Evolutionary conservation across 2,329 filamentous ascomycete species (phyloP), one percentile per base, ranked within the genome.

Genomic region (Colletotrichum sp.): DNA sequence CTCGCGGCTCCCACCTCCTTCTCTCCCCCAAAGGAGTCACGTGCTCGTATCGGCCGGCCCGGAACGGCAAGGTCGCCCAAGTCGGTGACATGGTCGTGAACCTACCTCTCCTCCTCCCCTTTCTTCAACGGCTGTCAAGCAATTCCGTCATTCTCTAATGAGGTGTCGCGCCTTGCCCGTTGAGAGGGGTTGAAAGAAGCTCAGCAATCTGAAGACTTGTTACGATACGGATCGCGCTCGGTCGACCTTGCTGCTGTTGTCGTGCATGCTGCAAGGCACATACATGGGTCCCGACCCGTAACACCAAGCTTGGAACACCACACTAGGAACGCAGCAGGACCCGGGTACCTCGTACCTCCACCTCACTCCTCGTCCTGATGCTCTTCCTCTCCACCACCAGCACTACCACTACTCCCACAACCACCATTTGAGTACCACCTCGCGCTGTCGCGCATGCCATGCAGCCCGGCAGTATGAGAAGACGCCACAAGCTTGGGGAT

Each of bases 381-480:
- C 44, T 27, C 36, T 34, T 30, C 12, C 64, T 27, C 44, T 32
- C 22, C n/a, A 36, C 30, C 39, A 32, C 66, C 44, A 22, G 5
- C n/a, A 22, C 44, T 12, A 30, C 13, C 29, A 29, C 57, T 39
- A 19, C 36, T 16, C 3, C 36, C 16, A 29, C 34, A 36, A 36
- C 29, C 15, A n/a, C 57, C 63, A 66, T 19, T 30, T 27, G 16
- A 66, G 16, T 49, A 6, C 39, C 64, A 52, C 64, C 39, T 32
- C 64, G 64, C 39, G 64, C 30, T 27, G 59, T 62, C 59, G 59
- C 29, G 32, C 62, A 71, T 59, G 19, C 34, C 30, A 67, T 55
- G 57, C 69, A 68, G 34, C n/a, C 30, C 55, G 39, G 62, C 69
- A 75, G 63, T 59, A 39, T 76, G 64, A 73, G 59, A 73, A 39